Conservation (phyloP, 345 rosid species). For the Eucalyptus cloeziana region DNA sequence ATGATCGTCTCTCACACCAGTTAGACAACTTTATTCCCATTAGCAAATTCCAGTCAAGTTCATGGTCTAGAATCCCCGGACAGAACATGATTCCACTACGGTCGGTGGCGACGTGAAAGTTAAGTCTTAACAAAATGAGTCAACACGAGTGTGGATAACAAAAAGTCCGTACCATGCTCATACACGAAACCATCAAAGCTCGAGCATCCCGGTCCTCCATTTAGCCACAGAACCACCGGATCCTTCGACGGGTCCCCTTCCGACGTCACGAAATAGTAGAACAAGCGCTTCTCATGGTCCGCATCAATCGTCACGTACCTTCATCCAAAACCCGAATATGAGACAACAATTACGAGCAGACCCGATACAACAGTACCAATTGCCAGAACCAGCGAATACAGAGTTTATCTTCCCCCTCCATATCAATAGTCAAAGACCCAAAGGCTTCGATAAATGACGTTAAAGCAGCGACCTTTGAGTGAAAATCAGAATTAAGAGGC, state of each 20-base stretch:
- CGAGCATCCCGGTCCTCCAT: constrained; percentile 98
- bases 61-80: not conserved
- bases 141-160: not conserved
- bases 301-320: constrained; percentile 65
- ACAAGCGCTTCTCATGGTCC: constrained; percentile 37
- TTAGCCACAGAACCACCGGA: constrained; percentile 90
- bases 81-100: not conserved
- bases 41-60: not conserved
- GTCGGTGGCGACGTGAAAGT: not conserved
- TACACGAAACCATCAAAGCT: constrained; percentile 89
- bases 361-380: not conserved
- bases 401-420: not conserved
- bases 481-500: not conserved
- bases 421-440: not conserved
- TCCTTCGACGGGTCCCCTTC: constrained; percentile 55
- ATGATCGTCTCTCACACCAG: not conserved
- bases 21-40: not conserved
- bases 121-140: not conserved
- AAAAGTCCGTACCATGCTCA: constrained; percentile 41
- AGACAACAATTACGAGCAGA: not conserved
- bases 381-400: not conserved
- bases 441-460: not conserved
- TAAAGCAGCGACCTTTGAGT: not conserved
- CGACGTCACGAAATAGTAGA: constrained; percentile 75
- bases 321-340: not conserved